Evolutionary conservation across 2,329 filamentous ascomycete species (phyloP).

Genomic region (Fusarium concolor): DNA sequence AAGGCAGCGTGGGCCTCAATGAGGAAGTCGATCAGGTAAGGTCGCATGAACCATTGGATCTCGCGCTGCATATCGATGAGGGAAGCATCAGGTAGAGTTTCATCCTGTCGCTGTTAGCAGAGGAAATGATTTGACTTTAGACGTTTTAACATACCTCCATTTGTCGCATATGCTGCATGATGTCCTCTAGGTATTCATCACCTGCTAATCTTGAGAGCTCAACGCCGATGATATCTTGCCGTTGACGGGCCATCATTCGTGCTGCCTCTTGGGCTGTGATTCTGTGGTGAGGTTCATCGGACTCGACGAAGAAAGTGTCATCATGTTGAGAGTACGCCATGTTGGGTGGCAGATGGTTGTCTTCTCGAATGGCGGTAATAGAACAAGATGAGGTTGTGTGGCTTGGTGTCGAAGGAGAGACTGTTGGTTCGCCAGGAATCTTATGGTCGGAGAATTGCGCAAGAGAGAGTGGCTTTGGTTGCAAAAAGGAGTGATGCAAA

Average conservation of each 20-base stretch:
- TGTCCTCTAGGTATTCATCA: slow-evolving; percentile 94
- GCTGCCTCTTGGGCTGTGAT: slow-evolving; percentile 80
- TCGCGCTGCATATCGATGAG: slow-evolving; percentile 99
- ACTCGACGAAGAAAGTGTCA: slow-evolving; percentile 67
- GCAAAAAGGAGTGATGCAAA: slow-evolving; percentile 51
- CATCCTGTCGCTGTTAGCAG: slow-evolving; percentile 62
- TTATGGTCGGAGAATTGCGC: slow-evolving; percentile 56
- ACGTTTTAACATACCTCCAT: slow-evolving; percentile 78
- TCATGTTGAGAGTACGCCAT: slow-evolving; percentile 61
- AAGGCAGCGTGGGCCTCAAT: slow-evolving; percentile 97
- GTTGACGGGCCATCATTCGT: slow-evolving; percentile 81
- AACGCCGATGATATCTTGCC: slow-evolving; percentile 88
- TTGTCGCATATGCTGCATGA: slow-evolving; percentile 91
- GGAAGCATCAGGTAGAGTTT: slow-evolving; percentile 94
- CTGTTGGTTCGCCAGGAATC: slow-evolving; percentile 66
- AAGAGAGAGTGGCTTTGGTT: slow-evolving; percentile 53
- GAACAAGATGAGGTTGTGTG: slow-evolving; percentile 41
- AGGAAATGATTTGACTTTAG: not conserved
- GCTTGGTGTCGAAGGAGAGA: slow-evolving; percentile 57
- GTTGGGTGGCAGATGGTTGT: slow-evolving; percentile 47
- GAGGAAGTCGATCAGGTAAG: slow-evolving; percentile 97
- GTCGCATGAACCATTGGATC: slow-evolving; percentile 99
- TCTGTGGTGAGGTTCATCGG: slow-evolving; percentile 65
- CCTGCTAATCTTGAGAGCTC: slow-evolving; percentile 87
- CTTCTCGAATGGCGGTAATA: slow-evolving; percentile 22